Evolutionary conservation across 305 asterid species (phyloP).

Genomic region (Nicotiana rustica): DNA sequence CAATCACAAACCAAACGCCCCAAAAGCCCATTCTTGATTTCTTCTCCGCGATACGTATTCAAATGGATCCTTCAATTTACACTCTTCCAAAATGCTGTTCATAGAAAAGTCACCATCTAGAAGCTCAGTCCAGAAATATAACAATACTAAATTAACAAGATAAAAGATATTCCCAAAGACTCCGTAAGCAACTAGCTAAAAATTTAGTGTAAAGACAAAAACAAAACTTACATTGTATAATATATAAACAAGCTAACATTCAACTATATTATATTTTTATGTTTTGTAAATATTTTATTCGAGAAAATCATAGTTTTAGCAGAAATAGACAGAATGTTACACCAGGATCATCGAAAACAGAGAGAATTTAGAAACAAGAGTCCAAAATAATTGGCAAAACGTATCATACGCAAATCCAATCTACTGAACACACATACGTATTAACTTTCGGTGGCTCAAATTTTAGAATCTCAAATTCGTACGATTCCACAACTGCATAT

Average conservation of each 20-base stretch:
- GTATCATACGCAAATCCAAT: background rate
- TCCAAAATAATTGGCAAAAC: background rate
- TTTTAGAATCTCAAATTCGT: background rate
- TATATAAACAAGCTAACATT: slow-evolving; percentile 2
- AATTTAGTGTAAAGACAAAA: slow-evolving; percentile 16
- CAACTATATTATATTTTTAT: slow-evolving; percentile 14
- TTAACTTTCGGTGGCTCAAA: background rate
- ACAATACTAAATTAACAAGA: slow-evolving; percentile 4
- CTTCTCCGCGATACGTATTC: slow-evolving; percentile 34
- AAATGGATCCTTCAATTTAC: slow-evolving; percentile 30
- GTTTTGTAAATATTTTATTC: background rate
- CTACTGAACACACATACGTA: background rate
- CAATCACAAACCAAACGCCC: background rate
- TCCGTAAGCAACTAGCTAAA: slow-evolving; percentile 33
- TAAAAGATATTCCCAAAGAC: slow-evolving; percentile 30
- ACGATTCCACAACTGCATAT: slow-evolving; percentile 9
- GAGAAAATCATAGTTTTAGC: background rate
- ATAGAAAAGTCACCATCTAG: slow-evolving; percentile 19
- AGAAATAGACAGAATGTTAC: slow-evolving; percentile 33
- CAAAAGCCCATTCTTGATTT: slow-evolving; percentile 23
- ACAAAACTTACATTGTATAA: background rate
- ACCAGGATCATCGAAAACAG: slow-evolving; percentile 21
- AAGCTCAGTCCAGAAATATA: background rate
- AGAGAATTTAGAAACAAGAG: background rate
- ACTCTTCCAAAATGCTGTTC: slow-evolving; percentile 27